Evolutionary conservation across 1,284 basidiomycete genomes (phyloP).

Genomic region (Malassezia psittaci): DNA sequence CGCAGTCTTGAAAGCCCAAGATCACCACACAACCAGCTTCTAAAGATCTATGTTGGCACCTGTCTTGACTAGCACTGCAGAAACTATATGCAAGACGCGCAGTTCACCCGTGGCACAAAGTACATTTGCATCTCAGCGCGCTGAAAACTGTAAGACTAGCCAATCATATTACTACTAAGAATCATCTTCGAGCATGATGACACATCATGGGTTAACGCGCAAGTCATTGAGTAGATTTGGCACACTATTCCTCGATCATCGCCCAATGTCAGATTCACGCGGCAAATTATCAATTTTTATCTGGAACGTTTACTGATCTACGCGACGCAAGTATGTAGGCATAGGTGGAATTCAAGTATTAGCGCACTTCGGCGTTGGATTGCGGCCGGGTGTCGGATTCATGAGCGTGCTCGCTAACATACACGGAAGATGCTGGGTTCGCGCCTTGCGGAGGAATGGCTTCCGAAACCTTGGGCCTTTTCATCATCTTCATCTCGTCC

Average conservation of each 20-base stretch:
- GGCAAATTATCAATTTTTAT: no score
- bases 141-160: not conserved
- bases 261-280: no score
- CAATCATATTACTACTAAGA: not conserved
- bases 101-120: not conserved
- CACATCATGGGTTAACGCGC: no score
- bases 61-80: not conserved
- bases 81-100: not conserved
- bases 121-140: not conserved
- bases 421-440: not conserved
- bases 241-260: no score
- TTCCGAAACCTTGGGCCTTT: slow-evolving; percentile 3
- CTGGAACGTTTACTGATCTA: no score
- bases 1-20: no score
- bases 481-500: slow-evolving; percentile 8
- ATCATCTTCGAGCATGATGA: no score
- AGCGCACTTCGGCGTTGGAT: slow-evolving; percentile 3
- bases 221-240: no score
- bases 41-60: not conserved
- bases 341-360: not conserved
- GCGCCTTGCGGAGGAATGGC: not conserved
- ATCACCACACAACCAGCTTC: no score
- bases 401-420: not conserved
- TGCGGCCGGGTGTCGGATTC: not conserved
- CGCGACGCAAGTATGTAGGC: not conserved